Evolutionary conservation across 768 basidiomycete genomes (phyloP).

Genomic region (Russula sp.): DNA sequence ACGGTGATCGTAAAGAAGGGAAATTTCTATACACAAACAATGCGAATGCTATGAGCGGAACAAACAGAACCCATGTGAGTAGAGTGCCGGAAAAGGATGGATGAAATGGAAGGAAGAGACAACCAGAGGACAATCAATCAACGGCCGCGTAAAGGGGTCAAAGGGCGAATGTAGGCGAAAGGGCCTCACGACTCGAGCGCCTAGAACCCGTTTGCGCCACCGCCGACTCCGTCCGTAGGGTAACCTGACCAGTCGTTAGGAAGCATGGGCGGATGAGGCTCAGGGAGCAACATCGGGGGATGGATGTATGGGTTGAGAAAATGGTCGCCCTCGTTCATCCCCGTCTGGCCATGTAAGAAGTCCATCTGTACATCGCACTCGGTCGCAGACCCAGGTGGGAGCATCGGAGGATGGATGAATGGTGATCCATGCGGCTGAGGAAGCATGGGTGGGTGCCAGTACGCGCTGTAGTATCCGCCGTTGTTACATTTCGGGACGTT

Average conservation of each 20-base stretch:
- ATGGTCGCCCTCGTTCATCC: constrained; percentile 57
- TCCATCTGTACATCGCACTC: constrained; percentile 67
- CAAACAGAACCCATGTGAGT: constrained; percentile 15
- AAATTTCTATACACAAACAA: constrained; percentile 28
- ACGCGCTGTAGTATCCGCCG: constrained; percentile 49
- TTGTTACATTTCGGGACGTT: constrained; percentile 4
- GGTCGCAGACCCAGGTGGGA: constrained; percentile 37
- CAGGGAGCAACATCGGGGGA: constrained; percentile 52
- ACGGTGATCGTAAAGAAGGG: constrained; percentile 17
- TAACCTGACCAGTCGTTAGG: constrained; percentile 36
- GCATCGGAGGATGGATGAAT: constrained; percentile 68
- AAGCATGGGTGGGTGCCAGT: constrained; percentile 80
- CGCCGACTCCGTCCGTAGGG: constrained; percentile 30
- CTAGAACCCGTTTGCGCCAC: constrained; percentile 35
- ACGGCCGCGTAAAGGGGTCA: background rate
- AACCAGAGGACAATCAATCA: background rate
- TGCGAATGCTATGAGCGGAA: constrained; percentile 24
- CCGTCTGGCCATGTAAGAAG: constrained; percentile 63
- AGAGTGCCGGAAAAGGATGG: constrained; percentile 10
- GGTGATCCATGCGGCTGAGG: constrained; percentile 50
- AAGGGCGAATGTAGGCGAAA: background rate
- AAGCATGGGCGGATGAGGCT: constrained; percentile 41
- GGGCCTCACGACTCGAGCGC: constrained; percentile 33
- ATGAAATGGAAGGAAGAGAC: constrained; percentile 15
- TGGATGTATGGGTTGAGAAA: constrained; percentile 54